A percentile compares a stretch with the other conserved stretches of the same genome.
These are phyloP conservation scores for Cordyceps cateniannulata DNA, from an alignment of 2,329 filamentous ascomycete species.

Conservation along the genomic window DNA sequence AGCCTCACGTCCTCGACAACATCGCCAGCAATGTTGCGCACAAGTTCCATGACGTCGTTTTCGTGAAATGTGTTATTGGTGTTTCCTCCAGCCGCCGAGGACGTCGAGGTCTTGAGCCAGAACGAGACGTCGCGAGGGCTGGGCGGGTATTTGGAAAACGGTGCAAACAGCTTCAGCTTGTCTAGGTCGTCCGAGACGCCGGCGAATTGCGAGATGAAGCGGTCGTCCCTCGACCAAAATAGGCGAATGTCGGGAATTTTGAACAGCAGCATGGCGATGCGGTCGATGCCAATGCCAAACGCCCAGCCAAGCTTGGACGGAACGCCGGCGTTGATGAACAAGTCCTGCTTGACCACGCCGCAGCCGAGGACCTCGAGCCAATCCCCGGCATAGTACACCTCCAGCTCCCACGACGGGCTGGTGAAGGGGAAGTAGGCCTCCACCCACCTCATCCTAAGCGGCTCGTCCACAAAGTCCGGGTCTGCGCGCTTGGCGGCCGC, in stretches of 20 bases:
- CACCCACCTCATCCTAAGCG: constrained; percentile 84
- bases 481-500: constrained; percentile 52
- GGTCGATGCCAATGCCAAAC: constrained; percentile 88
- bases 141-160: constrained; percentile 86
- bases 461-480: constrained; percentile 52
- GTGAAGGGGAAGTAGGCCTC: constrained; percentile 98
- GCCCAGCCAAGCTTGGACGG: constrained; percentile 82
- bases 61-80: constrained; percentile 63
- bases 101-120: constrained; percentile 54
- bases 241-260: constrained; percentile 92
- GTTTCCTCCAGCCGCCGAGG: constrained; percentile 42
- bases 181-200: constrained; percentile 48
- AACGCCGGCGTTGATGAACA: constrained; percentile 71
- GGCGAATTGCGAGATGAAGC: constrained; percentile 82
- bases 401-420: constrained; percentile 89
- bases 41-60: constrained; percentile 96
- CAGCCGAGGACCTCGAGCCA: constrained; percentile 97
- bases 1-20: constrained; percentile 80
- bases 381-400: constrained; percentile 88
- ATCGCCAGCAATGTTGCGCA: constrained; percentile 75
- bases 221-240: constrained; percentile 83
- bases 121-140: constrained; percentile 93
- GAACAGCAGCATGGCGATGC: constrained; percentile 96
- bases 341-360: constrained; percentile 77
- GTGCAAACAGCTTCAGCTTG: constrained; percentile 59